phyloP scores from a whole-genome alignment of 2,329 filamentous ascomycete species.

The Blastomyces gilchristii region DNA sequence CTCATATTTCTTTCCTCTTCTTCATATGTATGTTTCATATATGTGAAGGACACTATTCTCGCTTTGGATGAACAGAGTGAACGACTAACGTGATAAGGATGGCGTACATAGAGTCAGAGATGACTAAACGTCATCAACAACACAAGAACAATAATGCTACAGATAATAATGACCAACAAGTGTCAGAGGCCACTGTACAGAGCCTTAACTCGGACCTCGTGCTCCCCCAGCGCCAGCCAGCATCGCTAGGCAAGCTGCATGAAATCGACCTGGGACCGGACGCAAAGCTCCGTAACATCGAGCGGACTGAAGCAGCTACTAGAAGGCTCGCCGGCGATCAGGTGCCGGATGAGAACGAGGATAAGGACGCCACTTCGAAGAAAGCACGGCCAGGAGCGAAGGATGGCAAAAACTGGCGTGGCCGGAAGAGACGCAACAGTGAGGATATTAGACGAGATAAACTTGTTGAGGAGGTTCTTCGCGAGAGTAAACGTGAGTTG shows the following conservation, averaged over 20 bases:
- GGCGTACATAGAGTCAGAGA: slow-evolving; percentile 56
- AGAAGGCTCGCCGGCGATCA: slow-evolving; percentile 32
- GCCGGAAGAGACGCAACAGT: slow-evolving; percentile 41
- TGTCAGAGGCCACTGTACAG: neutral
- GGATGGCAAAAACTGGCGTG: slow-evolving; percentile 36
- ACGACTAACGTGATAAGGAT: slow-evolving; percentile 54
- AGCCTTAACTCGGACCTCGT: slow-evolving; percentile 17
- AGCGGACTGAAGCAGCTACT: slow-evolving; percentile 36
- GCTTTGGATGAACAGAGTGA: slow-evolving; percentile 11
- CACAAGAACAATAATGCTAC: slow-evolving; percentile 2
- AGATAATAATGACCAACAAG: neutral
- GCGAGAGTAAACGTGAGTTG: slow-evolving; percentile 44
- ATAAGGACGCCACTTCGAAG: slow-evolving; percentile 20
- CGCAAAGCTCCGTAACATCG: slow-evolving; percentile 34
- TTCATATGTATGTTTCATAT: neutral
- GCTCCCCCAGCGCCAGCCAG: slow-evolving; percentile 36
- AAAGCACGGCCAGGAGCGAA: slow-evolving; percentile 28
- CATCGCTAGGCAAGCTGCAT: slow-evolving; percentile 46
- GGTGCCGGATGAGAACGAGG: slow-evolving; percentile 17
- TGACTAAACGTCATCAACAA: slow-evolving; percentile 42
- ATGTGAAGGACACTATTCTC: neutral
- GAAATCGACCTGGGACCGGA: slow-evolving; percentile 47
- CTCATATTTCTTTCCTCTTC: neutral
- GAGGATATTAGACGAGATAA: slow-evolving; percentile 45
- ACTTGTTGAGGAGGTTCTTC: slow-evolving; percentile 46